Evolutionary conservation across 2,329 filamentous ascomycete species (phyloP), one percentile per base, ranked within the genome.

Genomic region (Paecilomyces niveus): DNA sequence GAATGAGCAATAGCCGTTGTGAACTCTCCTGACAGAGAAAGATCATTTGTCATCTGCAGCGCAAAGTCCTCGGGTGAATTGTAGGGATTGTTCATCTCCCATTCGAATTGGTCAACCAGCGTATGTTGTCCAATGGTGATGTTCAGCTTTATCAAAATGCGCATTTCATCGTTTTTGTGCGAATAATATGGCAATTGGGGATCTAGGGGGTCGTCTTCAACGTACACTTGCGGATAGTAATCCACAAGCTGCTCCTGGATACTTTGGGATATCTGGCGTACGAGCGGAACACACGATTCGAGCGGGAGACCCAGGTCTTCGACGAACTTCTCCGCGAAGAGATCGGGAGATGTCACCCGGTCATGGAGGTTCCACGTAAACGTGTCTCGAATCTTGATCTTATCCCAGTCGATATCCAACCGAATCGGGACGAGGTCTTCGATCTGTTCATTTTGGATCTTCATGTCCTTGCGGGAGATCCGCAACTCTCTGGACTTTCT

Each of bases 101-200:
- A 99, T 75, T 99, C 94, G 62, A 99, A 97, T 72, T 97, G 94
- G 69, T 99, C 94, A 35, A 97, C 88, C 26, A 99, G 81, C 0
- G 92, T 97, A 70, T 96, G 90, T 63, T 90, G 89, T 49, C 93
- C 94, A 69, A 99, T 97, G 6, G 94, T 97, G 69, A 99, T 96
- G 75, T 97, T 97, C 55, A 99, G 82, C 75, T 97, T 97, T 75
- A 99, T 86, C 51, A 96, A 79, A 65, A 99, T 89, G 55, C 94
- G 89, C 93, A 99, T 97, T 78, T 99, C 94, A 71, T 99, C 94
- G 70, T 99, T 96, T 76, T 97, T 97, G 79, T 97, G 96, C 6
- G 94, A 92, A 45, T 84, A 87, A 71, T 97, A 97, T 0, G 93
- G 92, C 11, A 95, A 81, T 69, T 94, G 89, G 1, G 92, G 89